Base-by-base conservation (phyloP, 305 asterid genomes). In the Lippia alba region DNA sequence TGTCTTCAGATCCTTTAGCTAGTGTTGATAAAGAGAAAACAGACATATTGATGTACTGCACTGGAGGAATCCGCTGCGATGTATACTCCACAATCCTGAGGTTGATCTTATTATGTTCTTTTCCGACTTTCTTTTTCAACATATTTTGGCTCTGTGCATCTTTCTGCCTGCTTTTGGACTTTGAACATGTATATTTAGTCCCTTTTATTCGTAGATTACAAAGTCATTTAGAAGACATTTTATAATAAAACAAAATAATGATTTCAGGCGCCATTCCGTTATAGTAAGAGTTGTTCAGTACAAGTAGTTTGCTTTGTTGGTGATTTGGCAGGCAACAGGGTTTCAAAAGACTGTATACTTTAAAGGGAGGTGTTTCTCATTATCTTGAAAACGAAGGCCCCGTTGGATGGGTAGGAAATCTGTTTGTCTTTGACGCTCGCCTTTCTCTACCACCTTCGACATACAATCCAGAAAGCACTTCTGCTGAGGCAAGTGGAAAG, bases 41-140 rank as follows among this genome's bases (percentile, higher is more conserved):
- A 19, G 90, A 91, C 78, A 77, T 90, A 78, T 71, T 94, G 82
- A 94, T 94, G 99, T 94, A 94, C 82, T 94, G 99, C 77, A 94
- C 97, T 12, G 97, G 97, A 71, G 97, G 99, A 64, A 94, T 94
- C 72, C 93, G 99, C 72, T 94, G 99, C 11, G 97, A 91, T 40
- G 96, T 94, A 67, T 94, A 90, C 86, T 91, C 99, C 78, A 85
- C 91, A 45, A 81, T 91, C 57, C 96, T 91, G 56, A 89, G 99
- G 99, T 94, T 70, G 39, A 62, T 71, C 69, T 58, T 56, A 6
- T 63, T 40, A 56, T 36, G 9, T 24, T 24, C 30, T 24, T 24
- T 24, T 24, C 30, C 3, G 30, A 24, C 30, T 1, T 24, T 24
- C 30, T 24, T 24, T 24, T 24, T 24, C 30, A 24, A 1, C 30